Evolutionary conservation across 108 stramenopile species (phyloP).

Genomic region (Chaetoceros muelleri): DNA sequence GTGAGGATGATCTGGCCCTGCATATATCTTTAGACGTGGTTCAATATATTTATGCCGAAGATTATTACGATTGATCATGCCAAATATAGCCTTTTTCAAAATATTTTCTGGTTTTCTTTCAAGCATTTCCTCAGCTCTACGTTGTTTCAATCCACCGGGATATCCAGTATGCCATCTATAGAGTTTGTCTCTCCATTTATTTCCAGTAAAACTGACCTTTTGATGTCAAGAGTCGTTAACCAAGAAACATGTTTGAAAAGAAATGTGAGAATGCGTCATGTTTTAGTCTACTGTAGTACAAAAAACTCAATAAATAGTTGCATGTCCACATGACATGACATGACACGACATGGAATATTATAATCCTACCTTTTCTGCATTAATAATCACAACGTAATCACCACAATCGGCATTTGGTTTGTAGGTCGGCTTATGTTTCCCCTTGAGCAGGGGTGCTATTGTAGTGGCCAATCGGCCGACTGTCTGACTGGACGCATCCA

Average conservation of each 20-base stretch:
- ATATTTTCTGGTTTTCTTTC: slow-evolving; percentile 73
- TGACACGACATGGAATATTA: neutral
- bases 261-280: no score
- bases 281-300: no score
- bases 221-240: neutral
- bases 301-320: neutral
- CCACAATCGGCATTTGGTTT: slow-evolving; percentile 88
- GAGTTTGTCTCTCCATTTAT: slow-evolving; percentile 86
- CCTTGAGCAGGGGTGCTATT: slow-evolving; percentile 78
- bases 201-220: slow-evolving; percentile 81
- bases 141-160: slow-evolving; percentile 88
- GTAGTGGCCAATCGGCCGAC: slow-evolving; percentile 89
- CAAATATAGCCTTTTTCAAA: slow-evolving; percentile 71
- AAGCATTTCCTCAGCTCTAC: slow-evolving; percentile 71
- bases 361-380: slow-evolving; percentile 71
- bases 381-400: slow-evolving; percentile 88
- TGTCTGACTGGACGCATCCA: slow-evolving; percentile 81
- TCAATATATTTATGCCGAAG: slow-evolving; percentile 70
- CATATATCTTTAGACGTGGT: slow-evolving; percentile 71
- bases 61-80: slow-evolving; percentile 77
- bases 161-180: slow-evolving; percentile 94
- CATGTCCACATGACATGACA: neutral
- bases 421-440: slow-evolving; percentile 95
- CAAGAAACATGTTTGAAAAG: neutral
- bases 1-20: slow-evolving; percentile 74